A percentile compares a stretch with the other conserved stretches of the same genome.
phyloP scores from a whole-genome alignment of 2,329 filamentous ascomycete genomes.

The Bipolaris sorokiniana region DNA sequence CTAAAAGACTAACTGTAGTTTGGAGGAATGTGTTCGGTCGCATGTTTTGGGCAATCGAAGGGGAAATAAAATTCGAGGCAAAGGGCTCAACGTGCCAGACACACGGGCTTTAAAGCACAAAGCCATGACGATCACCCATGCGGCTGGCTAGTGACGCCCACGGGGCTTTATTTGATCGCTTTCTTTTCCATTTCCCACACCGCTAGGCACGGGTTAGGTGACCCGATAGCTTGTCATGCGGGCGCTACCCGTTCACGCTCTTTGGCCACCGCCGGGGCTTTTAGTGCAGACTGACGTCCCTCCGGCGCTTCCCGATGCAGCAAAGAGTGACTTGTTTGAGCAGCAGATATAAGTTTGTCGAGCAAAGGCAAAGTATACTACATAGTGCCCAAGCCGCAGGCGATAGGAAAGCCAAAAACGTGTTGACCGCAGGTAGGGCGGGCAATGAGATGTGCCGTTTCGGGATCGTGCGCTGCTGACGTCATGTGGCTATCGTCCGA shows the following conservation, averaged over 20 bases:
- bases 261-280: not conserved
- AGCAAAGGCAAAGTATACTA: not conserved
- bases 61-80: constrained; percentile 2
- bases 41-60: constrained; percentile 10
- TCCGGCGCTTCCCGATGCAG: not conserved
- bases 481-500: constrained; percentile 6
- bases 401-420: not conserved
- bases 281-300: not conserved
- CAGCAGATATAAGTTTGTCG: not conserved
- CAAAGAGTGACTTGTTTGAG: not conserved
- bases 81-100: constrained; percentile 1
- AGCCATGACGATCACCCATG: constrained; percentile 12
- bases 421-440: constrained; percentile 1
- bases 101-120: constrained; percentile 15
- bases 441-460: not conserved
- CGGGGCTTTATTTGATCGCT: constrained; percentile 6
- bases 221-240: constrained; percentile 9
- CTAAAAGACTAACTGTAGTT: constrained; percentile 18
- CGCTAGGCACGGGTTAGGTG: constrained; percentile 11
- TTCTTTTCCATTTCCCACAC: constrained; percentile 15
- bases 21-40: constrained; percentile 5
- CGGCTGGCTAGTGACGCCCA: constrained; percentile 4
- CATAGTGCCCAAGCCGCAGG: not conserved
- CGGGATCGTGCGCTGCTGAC: constrained; percentile 8
- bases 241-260: constrained; percentile 1